Base-by-base conservation (phyloP, 306 rosid genomes). In the Gastrolobium bilobum region DNA sequence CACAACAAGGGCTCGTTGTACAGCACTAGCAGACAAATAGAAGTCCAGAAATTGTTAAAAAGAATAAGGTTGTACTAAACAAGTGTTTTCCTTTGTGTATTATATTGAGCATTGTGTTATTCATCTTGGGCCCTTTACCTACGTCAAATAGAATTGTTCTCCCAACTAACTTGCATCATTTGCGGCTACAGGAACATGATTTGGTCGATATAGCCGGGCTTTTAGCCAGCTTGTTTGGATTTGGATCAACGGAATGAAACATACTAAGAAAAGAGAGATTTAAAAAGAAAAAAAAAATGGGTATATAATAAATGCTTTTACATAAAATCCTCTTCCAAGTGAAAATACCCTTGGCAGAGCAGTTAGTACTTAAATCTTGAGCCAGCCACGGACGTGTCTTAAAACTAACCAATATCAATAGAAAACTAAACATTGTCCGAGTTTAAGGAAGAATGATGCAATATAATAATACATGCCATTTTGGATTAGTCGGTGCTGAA, bases 1-100 rank as follows among this genome's bases (percentile, higher is more conserved):
- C 62, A 60, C 66, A 62, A 64, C 86, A 76, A 44, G 48, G 75
- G 83, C 87, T 88, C 86, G 11, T 87, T 90, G 90, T 91, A 90
- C 69, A 82, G 90, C 78, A 82, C 46, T 85, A 47, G 81, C 42
- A 74, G 64, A 67, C 61, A 34, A 42, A 67, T 56, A 52, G 73
- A 66, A 81, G 76, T 83, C 68, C 82, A 69, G 62, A 70, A 70
- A 42, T 64, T 75, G 80, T 26, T 75, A 34, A 75, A 57, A 70
- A 76, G 82, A 57, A 59, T 70, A 76, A 59, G 71, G 79, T 79
- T 69, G 73, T 75, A 65, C 76, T 43, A 65, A 59, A 64, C 69
- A 63, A 47, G 31, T 57, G 37, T 70, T 79, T 78, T 67, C 68
- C 59, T 46, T 77, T 64, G 61, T 75, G 68, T 64, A 42, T 58